Conservation (phyloP, 192 early-diverging fungal species). For the Coemansia brasiliensis region DNA sequence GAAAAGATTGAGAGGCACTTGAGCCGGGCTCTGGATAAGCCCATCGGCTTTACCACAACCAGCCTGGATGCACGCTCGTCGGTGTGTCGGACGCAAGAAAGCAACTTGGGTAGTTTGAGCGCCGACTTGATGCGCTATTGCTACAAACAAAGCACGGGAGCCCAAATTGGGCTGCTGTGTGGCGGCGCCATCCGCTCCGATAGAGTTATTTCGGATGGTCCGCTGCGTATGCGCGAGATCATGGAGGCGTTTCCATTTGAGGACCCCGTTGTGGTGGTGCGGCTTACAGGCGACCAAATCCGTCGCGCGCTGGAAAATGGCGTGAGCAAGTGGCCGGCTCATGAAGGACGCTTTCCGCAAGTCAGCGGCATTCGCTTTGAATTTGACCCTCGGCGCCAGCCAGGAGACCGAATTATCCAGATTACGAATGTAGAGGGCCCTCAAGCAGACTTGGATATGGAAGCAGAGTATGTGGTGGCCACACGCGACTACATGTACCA, state of each 20-base stretch:
- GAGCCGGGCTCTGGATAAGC: constrained; percentile 52
- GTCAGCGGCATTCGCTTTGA: constrained; percentile 62
- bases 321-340: constrained; percentile 65
- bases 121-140: constrained; percentile 63
- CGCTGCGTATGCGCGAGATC: constrained; percentile 62
- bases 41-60: constrained; percentile 58
- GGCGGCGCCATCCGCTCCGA: constrained; percentile 69
- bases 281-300: constrained; percentile 62
- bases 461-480: constrained; percentile 55
- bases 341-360: constrained; percentile 71
- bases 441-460: constrained; percentile 50
- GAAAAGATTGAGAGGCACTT: constrained; percentile 53
- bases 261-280: constrained; percentile 65
- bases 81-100: constrained; percentile 60
- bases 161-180: constrained; percentile 55
- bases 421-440: constrained; percentile 45
- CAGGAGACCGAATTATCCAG: constrained; percentile 56
- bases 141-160: constrained; percentile 45
- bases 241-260: constrained; percentile 70
- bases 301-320: constrained; percentile 65
- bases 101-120: constrained; percentile 62
- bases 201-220: constrained; percentile 55
- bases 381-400: constrained; percentile 57
- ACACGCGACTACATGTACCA: constrained; percentile 64
- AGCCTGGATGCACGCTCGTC: constrained; percentile 62